Evolutionary conservation across 257 asterid genomes (phyloP).

Genomic region (Nicotiana benthamiana): DNA sequence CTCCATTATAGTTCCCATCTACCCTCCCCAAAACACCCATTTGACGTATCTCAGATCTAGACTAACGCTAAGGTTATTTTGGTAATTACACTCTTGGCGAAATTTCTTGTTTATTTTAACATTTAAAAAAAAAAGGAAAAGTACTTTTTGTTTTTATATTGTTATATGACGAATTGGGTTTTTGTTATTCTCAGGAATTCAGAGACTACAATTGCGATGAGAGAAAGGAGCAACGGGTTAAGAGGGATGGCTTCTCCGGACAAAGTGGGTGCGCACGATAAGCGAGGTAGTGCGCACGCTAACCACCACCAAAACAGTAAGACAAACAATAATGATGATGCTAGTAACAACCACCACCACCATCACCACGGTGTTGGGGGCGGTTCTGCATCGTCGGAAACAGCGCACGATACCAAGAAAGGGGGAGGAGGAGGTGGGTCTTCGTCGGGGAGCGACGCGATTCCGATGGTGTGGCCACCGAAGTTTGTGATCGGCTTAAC

Average conservation of each 20-base stretch:
- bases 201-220: constrained; percentile 34
- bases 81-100: constrained; percentile 21
- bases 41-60: constrained; percentile 32
- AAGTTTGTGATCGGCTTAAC: constrained; percentile 78
- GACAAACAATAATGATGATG: constrained; percentile 2
- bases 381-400: constrained; percentile 73
- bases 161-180: constrained; percentile 4
- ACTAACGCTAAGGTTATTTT: constrained; percentile 37
- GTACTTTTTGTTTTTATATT: neutral
- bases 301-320: constrained; percentile 7
- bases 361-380: constrained; percentile 31
- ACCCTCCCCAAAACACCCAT: constrained; percentile 10
- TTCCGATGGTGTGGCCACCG: constrained; percentile 66
- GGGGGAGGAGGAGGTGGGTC: constrained; percentile 31
- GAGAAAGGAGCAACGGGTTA: constrained; percentile 41
- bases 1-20: constrained; percentile 8
- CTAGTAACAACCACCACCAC: constrained; percentile 18
- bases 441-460: constrained; percentile 55
- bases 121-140: neutral
- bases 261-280: constrained; percentile 23
- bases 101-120: neutral
- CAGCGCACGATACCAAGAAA: constrained; percentile 46
- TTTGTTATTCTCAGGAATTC: constrained; percentile 49
- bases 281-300: constrained; percentile 13
- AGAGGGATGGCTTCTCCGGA: constrained; percentile 42